Percentiles rank a stretch among this genome's conserved stretches.
Evolutionary conservation across 345 rosid species (phyloP).

Genomic region (Lepidium africanum): DNA sequence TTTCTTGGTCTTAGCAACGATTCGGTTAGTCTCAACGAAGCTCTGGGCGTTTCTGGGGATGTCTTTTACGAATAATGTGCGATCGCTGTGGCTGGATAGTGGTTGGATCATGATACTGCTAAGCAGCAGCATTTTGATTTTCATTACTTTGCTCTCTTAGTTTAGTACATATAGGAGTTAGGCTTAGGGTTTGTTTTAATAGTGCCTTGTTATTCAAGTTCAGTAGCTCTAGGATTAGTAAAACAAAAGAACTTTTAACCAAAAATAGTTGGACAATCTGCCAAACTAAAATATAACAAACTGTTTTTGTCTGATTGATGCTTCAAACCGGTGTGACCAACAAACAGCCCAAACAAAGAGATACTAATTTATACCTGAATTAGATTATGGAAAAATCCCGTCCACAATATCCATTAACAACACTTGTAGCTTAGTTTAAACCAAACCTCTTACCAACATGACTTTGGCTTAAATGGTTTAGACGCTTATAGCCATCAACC

Average conservation of each 20-base stretch:
- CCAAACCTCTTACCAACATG: too few species aligned
- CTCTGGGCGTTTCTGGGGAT: conserved; percentile 31
- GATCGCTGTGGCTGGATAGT: conserved; percentile 36
- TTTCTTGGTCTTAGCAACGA: conserved; percentile 48
- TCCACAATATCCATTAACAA: too few species aligned
- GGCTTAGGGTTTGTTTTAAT: neutral
- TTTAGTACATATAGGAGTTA: neutral
- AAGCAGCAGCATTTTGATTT: conserved; percentile 75
- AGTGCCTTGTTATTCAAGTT: conserved; percentile 1
- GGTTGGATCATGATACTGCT: conserved; percentile 76
- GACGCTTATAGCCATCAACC: too few species aligned
- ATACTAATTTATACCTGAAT: neutral
- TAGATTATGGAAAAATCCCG: too few species aligned
- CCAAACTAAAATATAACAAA: too few species aligned
- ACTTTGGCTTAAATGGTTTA: too few species aligned
- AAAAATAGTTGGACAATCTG: neutral
- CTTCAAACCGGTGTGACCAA: neutral
- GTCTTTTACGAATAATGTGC: conserved; percentile 25
- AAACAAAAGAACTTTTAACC: neutral
- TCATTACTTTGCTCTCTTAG: conserved; percentile 61
- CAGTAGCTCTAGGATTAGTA: conserved; percentile 5
- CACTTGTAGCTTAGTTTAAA: too few species aligned
- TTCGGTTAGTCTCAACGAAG: conserved; percentile 48
- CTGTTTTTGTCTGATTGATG: neutral
- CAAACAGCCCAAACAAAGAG: neutral